Evolutionary conservation across 495 filamentous ascomycete species (phyloP).

Genomic region (Penicillium malachiteum): DNA sequence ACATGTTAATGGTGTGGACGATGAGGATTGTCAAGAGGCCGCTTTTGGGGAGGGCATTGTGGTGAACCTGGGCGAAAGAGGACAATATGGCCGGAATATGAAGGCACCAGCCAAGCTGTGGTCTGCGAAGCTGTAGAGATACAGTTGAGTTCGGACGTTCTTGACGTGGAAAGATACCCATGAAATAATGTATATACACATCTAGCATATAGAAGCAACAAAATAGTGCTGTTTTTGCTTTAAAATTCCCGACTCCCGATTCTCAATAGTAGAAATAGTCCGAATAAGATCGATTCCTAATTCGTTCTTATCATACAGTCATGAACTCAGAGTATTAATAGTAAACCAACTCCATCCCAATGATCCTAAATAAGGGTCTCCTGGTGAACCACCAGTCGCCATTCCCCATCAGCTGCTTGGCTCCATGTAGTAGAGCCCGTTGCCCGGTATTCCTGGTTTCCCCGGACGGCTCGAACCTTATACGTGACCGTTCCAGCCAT

Average conservation of each 20-base stretch:
- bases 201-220: neutral
- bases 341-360: neutral
- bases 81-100: conserved; percentile 31
- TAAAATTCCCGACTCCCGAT: no score
- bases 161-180: neutral
- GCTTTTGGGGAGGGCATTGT: conserved; percentile 45
- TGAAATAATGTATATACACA: neutral
- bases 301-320: neutral
- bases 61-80: conserved; percentile 31
- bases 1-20: conserved; percentile 76
- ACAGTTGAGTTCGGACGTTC: no score
- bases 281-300: conserved; percentile 1
- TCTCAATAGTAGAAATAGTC: no score
- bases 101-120: conserved; percentile 31
- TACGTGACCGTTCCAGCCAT: conserved; percentile 47
- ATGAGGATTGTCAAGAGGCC: conserved; percentile 91
- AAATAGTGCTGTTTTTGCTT: neutral
- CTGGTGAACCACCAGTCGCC: conserved; percentile 38
- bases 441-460: conserved; percentile 28
- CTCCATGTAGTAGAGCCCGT: conserved; percentile 44
- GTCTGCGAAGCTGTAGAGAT: conserved; percentile 21
- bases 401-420: conserved; percentile 47
- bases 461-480: conserved; percentile 29
- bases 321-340: neutral
- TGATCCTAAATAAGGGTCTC: conserved; percentile 34